phyloP scores from a whole-genome alignment of 2,329 filamentous ascomycete species.

The Ilyonectria destructans region DNA sequence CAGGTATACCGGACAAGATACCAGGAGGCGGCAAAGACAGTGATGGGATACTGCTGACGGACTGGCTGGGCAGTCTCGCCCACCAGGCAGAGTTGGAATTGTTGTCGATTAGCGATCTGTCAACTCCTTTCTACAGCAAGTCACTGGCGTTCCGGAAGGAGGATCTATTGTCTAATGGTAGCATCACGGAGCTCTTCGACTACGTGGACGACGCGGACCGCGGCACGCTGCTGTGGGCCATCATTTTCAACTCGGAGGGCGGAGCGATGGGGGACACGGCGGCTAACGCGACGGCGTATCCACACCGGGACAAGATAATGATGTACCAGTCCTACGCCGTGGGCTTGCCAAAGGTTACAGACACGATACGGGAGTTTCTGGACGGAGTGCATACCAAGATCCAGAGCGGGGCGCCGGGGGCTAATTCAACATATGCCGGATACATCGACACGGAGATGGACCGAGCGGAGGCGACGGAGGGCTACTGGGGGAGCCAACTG shows the following conservation, averaged over 20 bases:
- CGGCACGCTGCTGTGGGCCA: slow-evolving; percentile 71
- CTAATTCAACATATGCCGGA: slow-evolving; percentile 72
- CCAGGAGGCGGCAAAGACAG: slow-evolving; percentile 55
- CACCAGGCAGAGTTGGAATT: slow-evolving; percentile 67
- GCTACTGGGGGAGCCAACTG: slow-evolving; percentile 57
- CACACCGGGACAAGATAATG: slow-evolving; percentile 76
- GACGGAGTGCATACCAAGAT: slow-evolving; percentile 66
- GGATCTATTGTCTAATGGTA: slow-evolving; percentile 63
- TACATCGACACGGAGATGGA: slow-evolving; percentile 72
- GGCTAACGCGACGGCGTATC: slow-evolving; percentile 72
- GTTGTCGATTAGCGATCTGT: slow-evolving; percentile 64
- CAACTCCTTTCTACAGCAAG: slow-evolving; percentile 71
- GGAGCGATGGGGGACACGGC: slow-evolving; percentile 73
- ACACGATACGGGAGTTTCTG: slow-evolving; percentile 67
- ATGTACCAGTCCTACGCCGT: slow-evolving; percentile 76
- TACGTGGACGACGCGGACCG: slow-evolving; percentile 67
- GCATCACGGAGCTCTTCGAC: slow-evolving; percentile 66
- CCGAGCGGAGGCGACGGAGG: slow-evolving; percentile 59
- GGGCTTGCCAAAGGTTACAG: slow-evolving; percentile 62
- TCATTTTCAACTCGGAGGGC: slow-evolving; percentile 75
- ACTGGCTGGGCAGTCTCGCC: slow-evolving; percentile 75
- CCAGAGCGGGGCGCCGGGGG: slow-evolving; percentile 46
- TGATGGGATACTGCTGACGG: slow-evolving; percentile 65
- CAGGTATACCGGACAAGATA: slow-evolving; percentile 65
- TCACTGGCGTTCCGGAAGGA: slow-evolving; percentile 68